A percentile compares a stretch with the other conserved stretches of the same genome.
phyloP scores from a whole-genome alignment of 2,329 filamentous ascomycete species.

The Beauveria caledonica region DNA sequence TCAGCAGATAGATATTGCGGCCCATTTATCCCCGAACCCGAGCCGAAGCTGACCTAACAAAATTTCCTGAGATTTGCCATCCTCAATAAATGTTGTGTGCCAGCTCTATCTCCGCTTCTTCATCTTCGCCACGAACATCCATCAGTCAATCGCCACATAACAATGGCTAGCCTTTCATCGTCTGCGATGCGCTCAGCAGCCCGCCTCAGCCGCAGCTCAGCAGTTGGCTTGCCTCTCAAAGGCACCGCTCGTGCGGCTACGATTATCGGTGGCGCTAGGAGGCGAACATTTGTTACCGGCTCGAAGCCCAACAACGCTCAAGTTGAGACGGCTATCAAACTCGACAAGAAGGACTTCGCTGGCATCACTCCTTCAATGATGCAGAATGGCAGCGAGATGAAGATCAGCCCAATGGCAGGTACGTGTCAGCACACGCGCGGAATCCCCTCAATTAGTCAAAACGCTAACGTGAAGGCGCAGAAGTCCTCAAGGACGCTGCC shows the following conservation, averaged over 20 bases:
- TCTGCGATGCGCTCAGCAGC: constrained; percentile 69
- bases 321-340: constrained; percentile 78
- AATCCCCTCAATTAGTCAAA: constrained; percentile 6
- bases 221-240: constrained; percentile 26
- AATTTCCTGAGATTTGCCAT: constrained; percentile 13
- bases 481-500: constrained; percentile 83
- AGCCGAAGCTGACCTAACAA: constrained; percentile 15
- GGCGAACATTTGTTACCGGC: constrained; percentile 74
- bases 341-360: constrained; percentile 78
- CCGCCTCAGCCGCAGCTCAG: constrained; percentile 40
- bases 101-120: constrained; percentile 3
- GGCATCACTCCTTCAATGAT: constrained; percentile 33
- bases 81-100: constrained; percentile 7
- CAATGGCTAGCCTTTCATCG: constrained; percentile 59
- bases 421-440: constrained; percentile 11
- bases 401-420: constrained; percentile 71
- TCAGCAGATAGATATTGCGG: not conserved
- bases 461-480: constrained; percentile 26
- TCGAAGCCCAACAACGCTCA: constrained; percentile 72
- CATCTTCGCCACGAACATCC: constrained; percentile 6
- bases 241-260: constrained; percentile 23
- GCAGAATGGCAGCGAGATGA: constrained; percentile 35
- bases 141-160: constrained; percentile 16
- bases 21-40: constrained; percentile 14
- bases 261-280: constrained; percentile 20